phyloP scores from a whole-genome alignment of 108 stramenopile species.

The Nitzschia inconspicua region DNA sequence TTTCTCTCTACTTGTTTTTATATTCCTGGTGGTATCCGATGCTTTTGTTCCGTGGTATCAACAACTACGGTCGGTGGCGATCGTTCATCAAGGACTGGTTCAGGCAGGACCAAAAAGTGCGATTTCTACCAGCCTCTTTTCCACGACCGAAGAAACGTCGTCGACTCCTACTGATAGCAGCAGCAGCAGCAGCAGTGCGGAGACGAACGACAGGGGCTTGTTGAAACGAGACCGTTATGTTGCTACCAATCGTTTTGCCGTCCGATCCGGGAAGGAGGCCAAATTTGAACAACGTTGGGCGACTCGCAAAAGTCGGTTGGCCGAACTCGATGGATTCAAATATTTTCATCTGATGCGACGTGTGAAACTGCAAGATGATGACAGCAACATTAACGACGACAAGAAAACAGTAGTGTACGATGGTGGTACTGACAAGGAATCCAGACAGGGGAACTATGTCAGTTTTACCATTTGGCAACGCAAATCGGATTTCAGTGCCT shows the following conservation, averaged over 20 bases:
- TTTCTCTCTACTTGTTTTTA: too few species aligned
- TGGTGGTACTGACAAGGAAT: slow-evolving; percentile 22
- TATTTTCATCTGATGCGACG: slow-evolving; percentile 87
- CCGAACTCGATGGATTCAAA: slow-evolving; percentile 75
- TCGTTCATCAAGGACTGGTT: too few species aligned
- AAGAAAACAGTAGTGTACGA: slow-evolving; percentile 15
- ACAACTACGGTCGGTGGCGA: too few species aligned
- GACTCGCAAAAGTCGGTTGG: slow-evolving; percentile 70
- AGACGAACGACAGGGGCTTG: slow-evolving; percentile 24
- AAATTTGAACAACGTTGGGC: slow-evolving; percentile 91
- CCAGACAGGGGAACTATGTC: slow-evolving; percentile 67
- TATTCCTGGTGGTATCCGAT: too few species aligned
- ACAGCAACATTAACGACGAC: slow-evolving; percentile 19
- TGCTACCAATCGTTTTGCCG: slow-evolving; percentile 85
- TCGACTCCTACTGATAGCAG: not conserved
- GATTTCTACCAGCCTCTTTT: too few species aligned
- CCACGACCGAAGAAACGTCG: too few species aligned
- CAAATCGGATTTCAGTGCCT: slow-evolving; percentile 80
- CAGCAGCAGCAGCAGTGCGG: not conserved
- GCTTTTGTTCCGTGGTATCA: too few species aligned
- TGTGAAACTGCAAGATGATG: slow-evolving; percentile 47
- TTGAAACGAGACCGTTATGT: slow-evolving; percentile 76
- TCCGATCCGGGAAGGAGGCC: slow-evolving; percentile 60
- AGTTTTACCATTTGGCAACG: slow-evolving; percentile 83
- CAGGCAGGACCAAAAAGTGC: too few species aligned